phyloP scores from a whole-genome alignment of 2,329 filamentous ascomycete genomes.

The Ceratocystis albifundus region DNA sequence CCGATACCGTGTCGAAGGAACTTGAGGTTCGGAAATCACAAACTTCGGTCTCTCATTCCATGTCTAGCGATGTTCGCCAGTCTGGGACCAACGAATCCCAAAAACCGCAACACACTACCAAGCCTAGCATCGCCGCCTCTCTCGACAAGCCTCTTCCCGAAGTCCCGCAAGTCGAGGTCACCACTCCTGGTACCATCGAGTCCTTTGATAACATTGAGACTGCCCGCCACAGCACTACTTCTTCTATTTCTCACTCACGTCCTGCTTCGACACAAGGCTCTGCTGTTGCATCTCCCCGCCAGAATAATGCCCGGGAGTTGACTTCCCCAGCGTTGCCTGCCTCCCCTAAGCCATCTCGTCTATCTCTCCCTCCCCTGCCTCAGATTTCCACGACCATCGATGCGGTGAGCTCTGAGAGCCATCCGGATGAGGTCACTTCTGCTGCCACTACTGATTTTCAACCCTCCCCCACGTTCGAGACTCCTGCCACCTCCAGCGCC shows the following conservation, averaged over 20 bases:
- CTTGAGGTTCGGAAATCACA: slow-evolving; percentile 23
- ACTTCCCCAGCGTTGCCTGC: slow-evolving; percentile 7
- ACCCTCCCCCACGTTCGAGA: slow-evolving; percentile 49
- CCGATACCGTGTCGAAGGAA: not conserved
- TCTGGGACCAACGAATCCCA: not conserved
- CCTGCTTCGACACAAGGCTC: slow-evolving; percentile 37
- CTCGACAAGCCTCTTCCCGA: slow-evolving; percentile 59
- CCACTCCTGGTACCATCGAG: slow-evolving; percentile 35
- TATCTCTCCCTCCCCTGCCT: slow-evolving; percentile 44
- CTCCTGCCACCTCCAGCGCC: slow-evolving; percentile 61
- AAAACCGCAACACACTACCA: slow-evolving; percentile 28
- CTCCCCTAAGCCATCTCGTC: slow-evolving; percentile 33
- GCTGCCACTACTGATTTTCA: slow-evolving; percentile 35
- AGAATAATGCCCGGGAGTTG: not conserved
- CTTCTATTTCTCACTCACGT: slow-evolving; percentile 27
- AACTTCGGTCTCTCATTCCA: not conserved
- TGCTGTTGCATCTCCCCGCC: slow-evolving; percentile 21
- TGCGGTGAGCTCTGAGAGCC: slow-evolving; percentile 39
- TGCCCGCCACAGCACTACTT: not conserved
- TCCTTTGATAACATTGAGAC: slow-evolving; percentile 8
- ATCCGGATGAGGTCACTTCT: slow-evolving; percentile 22
- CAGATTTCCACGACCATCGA: slow-evolving; percentile 44
- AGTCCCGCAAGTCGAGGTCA: slow-evolving; percentile 39
- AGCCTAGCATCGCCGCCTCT: slow-evolving; percentile 33
- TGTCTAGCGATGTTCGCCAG: slow-evolving; percentile 22